These are phyloP conservation scores for Posidonia australis DNA, from an alignment of 106 monocot genomes.

Conservation along the genomic window DNA sequence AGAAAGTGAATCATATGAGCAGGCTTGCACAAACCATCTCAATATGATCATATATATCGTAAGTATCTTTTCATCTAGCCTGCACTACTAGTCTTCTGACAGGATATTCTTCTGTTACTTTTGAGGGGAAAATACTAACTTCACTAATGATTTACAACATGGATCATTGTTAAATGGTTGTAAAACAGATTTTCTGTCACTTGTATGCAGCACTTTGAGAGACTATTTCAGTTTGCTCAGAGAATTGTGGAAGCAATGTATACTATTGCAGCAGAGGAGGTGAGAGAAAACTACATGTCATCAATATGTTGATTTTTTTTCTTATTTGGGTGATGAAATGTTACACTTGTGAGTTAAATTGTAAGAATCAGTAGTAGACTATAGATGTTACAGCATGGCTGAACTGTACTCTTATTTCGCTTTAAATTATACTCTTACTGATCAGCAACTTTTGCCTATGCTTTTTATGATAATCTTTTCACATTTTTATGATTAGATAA, in stretches of 20 bases:
- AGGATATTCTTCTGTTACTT: not conserved
- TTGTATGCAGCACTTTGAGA: conserved; percentile 85
- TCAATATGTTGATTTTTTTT: not conserved
- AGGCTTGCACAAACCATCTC: conserved; percentile 85
- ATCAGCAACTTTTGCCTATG: no score
- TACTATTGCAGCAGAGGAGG: conserved; percentile 88
- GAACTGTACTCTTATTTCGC: no score
- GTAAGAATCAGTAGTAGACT: no score
- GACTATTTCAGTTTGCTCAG: conserved; percentile 72
- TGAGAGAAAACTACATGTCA: conserved; percentile 11
- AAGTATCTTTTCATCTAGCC: conserved; percentile 12
- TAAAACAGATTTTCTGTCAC: not conserved
- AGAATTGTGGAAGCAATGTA: conserved; percentile 77
- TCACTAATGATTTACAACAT: not conserved
- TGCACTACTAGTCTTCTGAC: not conserved
- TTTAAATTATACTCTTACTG: no score
- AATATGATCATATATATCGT: conserved; percentile 74
- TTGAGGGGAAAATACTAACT: not conserved
- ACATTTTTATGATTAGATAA: no score
- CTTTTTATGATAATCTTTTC: no score
- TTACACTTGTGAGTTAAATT: not conserved
- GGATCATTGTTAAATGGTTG: not conserved
- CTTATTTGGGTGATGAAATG: not conserved
- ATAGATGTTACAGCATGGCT: no score
- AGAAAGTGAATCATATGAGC: conserved; percentile 95